A percentile compares a stretch with the other conserved stretches of the same genome.
Conservation (phyloP, 495 filamentous ascomycete species). For the Talaromyces stipitatus region DNA sequence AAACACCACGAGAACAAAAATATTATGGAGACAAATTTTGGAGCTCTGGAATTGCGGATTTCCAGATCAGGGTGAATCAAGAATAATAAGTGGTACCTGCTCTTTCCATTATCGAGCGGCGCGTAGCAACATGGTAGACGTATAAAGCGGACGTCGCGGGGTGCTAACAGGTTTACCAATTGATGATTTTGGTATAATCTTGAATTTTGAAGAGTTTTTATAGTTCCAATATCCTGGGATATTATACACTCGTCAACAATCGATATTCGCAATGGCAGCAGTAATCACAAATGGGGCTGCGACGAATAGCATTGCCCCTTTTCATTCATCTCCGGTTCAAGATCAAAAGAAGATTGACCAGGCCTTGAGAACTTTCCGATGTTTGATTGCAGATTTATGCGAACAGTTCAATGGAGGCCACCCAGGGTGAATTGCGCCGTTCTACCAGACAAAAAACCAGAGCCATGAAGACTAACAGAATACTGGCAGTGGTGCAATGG, state of each 20-base stretch:
- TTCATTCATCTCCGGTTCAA: conserved; percentile 6
- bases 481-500: conserved; percentile 36
- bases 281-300: conserved; percentile 16
- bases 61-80: not conserved
- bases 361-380: conserved; percentile 43
- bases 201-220: not conserved
- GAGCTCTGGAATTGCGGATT: not conserved
- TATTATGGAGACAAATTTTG: not conserved
- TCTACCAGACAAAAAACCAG: not conserved
- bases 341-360: conserved; percentile 26
- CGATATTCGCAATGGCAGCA: conserved; percentile 13
- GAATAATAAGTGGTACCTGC: not conserved
- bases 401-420: conserved; percentile 53
- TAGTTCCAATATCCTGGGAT: not conserved
- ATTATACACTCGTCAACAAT: conserved; percentile 3
- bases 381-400: conserved; percentile 51
- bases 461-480: conserved; percentile 1
- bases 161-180: not conserved
- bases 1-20: not conserved
- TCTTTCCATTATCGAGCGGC: not conserved
- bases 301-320: conserved; percentile 8
- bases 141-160: not conserved
- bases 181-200: not conserved
- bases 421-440: conserved; percentile 34
- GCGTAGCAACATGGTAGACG: not conserved